Base-by-base conservation (phyloP, 2,329 filamentous ascomycete species). In the Epichloe typhina region DNA sequence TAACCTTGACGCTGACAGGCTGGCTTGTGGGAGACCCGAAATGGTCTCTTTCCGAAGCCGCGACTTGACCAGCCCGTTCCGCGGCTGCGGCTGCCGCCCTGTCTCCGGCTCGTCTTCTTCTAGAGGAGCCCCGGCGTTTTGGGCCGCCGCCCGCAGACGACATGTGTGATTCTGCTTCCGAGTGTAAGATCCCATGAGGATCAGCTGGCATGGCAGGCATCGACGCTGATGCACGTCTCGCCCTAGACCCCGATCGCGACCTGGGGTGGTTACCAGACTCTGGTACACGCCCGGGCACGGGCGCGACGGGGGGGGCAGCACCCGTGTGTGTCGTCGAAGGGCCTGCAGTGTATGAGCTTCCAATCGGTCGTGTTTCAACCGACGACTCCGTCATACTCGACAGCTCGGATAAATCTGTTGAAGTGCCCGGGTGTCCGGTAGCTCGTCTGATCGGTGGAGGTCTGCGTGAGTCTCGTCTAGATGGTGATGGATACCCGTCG, bases 141-240 rank as follows among this genome's bases (percentile, higher is more conserved):
- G 66, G 68, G 21, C 64, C 65, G 33, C 66, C 66, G n/a, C 56
- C 54, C 26, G 50, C 52, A 31, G 64, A 62, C 3, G 64, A 64
- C 33, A 66, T 38, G 26, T 58, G 65, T 33, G 52, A 58, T 15
- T 62, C 64, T 9, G 57, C 55, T 23, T 63, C 66, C 6, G 63
- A 57, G 36, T 61, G 63, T 13, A 68, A 47, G 38, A 66, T 57
- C 1, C 75, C 76, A 39, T 70, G 71, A 0, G 75, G 72, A 55
- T 80, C 77, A 7, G 66, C 56, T 0, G 79, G 77, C 68, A 77
- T 77, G 0, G 69, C 53, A 4, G 78, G 79, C 77, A 82, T 82
- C 0, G 68, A 61, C 1, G 69, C 64, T 9, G 64, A 63, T 19
- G 69, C 66, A 17, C 68, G 68, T 44, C 69, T 66, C 15, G 41